Conservation (phyloP, 2,329 filamentous ascomycete species). For the Exophiala sp. region DNA sequence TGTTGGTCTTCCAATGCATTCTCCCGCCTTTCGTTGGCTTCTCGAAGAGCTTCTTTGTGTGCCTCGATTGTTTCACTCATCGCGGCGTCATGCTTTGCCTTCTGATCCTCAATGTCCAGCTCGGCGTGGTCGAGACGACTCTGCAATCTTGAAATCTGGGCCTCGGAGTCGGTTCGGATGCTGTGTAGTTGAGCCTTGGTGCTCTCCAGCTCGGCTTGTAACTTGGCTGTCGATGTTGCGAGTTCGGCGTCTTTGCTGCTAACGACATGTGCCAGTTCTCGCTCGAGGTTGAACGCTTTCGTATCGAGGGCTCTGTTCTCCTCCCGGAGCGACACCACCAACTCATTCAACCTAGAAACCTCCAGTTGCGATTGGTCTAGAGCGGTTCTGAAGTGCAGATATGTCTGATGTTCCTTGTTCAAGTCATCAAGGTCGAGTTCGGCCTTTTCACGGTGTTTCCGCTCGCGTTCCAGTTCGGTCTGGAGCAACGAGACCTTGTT, state of each 20-base stretch:
- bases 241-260: constrained; percentile 75
- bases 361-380: constrained; percentile 59
- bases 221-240: constrained; percentile 67
- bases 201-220: constrained; percentile 75
- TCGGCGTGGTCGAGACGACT: constrained; percentile 69
- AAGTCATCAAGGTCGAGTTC: constrained; percentile 56
- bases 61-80: constrained; percentile 72
- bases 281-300: constrained; percentile 62
- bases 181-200: constrained; percentile 79
- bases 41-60: constrained; percentile 55
- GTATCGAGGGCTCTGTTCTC: constrained; percentile 66
- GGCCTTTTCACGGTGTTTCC: constrained; percentile 56
- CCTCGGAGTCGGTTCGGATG: constrained; percentile 66
- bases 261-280: constrained; percentile 76
- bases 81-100: constrained; percentile 74
- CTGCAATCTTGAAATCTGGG: constrained; percentile 66
- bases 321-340: constrained; percentile 44
- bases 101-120: constrained; percentile 73
- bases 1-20: constrained; percentile 51
- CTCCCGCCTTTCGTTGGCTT: constrained; percentile 50
- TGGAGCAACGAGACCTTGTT: constrained; percentile 51
- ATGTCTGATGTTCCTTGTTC: constrained; percentile 66
- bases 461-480: constrained; percentile 60
- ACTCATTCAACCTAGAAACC: constrained; percentile 58
- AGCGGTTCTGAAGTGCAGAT: constrained; percentile 71